These are phyloP conservation scores for Aspergillus mulundensis DNA, from an alignment of 495 filamentous ascomycete species.

Conservation along the genomic window DNA sequence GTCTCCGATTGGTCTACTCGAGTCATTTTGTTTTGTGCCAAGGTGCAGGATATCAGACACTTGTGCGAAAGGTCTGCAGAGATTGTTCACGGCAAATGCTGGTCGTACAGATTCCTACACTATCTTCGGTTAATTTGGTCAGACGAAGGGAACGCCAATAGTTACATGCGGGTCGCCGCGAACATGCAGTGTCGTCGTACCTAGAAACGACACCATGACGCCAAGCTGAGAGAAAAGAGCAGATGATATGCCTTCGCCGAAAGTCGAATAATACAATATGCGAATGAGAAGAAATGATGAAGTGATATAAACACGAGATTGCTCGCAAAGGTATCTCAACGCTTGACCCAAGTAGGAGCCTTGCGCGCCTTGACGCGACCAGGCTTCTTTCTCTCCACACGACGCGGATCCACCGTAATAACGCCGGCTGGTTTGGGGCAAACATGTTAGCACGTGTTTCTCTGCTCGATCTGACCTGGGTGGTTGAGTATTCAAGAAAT, in stretches of 20 bases:
- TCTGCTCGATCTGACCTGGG: not conserved
- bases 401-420: slow-evolving; percentile 85
- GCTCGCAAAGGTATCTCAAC: slow-evolving; percentile 30
- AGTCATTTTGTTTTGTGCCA: too few relatives aligned
- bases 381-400: slow-evolving; percentile 97
- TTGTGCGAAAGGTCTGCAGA: not conserved
- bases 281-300: slow-evolving; percentile 16
- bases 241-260: slow-evolving; percentile 19
- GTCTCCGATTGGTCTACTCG: not conserved
- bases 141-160: slow-evolving; percentile 22
- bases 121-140: slow-evolving; percentile 17
- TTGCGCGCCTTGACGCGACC: slow-evolving; percentile 95
- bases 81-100: not conserved
- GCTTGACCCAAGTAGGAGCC: slow-evolving; percentile 97
- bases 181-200: slow-evolving; percentile 20
- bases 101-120: slow-evolving; percentile 13
- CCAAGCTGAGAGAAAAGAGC: slow-evolving; percentile 16
- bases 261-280: slow-evolving; percentile 26
- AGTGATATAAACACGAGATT: not conserved
- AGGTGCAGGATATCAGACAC: not conserved
- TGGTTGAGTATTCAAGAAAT: not conserved
- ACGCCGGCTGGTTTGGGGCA: slow-evolving; percentile 66
- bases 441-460: not conserved
- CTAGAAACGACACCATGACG: slow-evolving; percentile 19
- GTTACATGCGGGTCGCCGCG: slow-evolving; percentile 22